Percentiles rank a stretch among this genome's conserved stretches.
phyloP scores from a whole-genome alignment of 2,329 filamentous ascomycete genomes.

The Cladosporium austrohemisphaericum region DNA sequence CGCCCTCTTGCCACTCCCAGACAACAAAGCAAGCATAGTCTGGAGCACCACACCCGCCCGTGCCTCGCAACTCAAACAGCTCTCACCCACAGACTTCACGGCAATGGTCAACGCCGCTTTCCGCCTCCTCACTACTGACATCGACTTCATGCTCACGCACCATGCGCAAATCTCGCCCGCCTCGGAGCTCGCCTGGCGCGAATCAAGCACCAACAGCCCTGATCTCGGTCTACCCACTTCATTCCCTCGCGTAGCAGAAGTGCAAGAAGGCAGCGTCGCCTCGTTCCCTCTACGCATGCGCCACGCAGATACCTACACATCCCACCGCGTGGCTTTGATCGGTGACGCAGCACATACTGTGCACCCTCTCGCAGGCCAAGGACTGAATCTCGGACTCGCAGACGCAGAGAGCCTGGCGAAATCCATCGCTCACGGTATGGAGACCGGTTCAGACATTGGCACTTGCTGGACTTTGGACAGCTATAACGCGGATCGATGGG shows the following conservation, averaged over 20 bases:
- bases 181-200: constrained; percentile 73
- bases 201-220: constrained; percentile 61
- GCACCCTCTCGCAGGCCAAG: constrained; percentile 91
- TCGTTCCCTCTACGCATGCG: constrained; percentile 88
- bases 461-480: constrained; percentile 71
- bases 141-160: constrained; percentile 75
- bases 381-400: constrained; percentile 86
- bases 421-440: constrained; percentile 71
- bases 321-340: constrained; percentile 83
- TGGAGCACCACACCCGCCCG: constrained; percentile 88
- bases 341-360: constrained; percentile 94
- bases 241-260: constrained; percentile 57
- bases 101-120: constrained; percentile 94
- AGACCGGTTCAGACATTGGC: constrained; percentile 84
- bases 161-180: constrained; percentile 20
- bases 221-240: constrained; percentile 38
- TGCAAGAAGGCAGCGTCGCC: constrained; percentile 77
- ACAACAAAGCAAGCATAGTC: constrained; percentile 77
- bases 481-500: constrained; percentile 78
- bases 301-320: constrained; percentile 90
- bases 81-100: constrained; percentile 69
- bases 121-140: constrained; percentile 71
- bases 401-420: constrained; percentile 77
- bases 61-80: constrained; percentile 72
- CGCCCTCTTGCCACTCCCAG: constrained; percentile 84